phyloP scores from a whole-genome alignment of 352 stramenopile species.

The Pythium dissimile region DNA sequence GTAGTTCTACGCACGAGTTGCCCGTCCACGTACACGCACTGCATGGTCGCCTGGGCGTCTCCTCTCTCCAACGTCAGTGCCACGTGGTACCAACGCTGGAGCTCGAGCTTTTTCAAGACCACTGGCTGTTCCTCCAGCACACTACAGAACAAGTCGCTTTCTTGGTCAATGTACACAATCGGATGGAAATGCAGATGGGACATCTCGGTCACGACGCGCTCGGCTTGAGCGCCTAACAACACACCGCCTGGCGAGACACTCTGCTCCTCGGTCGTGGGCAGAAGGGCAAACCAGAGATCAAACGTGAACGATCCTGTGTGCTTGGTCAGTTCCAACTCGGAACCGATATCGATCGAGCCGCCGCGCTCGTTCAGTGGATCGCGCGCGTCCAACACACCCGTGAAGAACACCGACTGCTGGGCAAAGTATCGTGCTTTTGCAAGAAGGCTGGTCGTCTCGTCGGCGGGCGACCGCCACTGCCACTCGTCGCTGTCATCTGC shows the following conservation, averaged over 20 bases:
- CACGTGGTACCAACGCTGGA: conserved; percentile 60
- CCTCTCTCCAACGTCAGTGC: conserved; percentile 35
- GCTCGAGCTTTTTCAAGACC: neutral
- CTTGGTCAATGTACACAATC: conserved; percentile 33
- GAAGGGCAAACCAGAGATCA: conserved; percentile 34
- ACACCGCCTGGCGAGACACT: conserved; percentile 13
- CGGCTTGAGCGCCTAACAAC: conserved; percentile 21
- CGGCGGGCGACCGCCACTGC: no score
- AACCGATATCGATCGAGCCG: neutral
- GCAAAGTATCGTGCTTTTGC: no score
- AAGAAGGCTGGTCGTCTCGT: no score
- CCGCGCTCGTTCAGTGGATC: neutral
- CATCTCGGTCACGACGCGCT: neutral
- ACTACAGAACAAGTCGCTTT: conserved; percentile 33
- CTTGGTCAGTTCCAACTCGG: neutral
- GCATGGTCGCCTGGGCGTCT: neutral
- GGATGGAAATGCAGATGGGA: conserved; percentile 24
- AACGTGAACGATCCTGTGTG: conserved; percentile 17
- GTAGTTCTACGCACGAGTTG: conserved; percentile 27
- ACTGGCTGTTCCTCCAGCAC: conserved; percentile 18
- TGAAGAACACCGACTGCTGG: no score
- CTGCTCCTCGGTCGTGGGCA: neutral
- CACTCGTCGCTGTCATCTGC: no score
- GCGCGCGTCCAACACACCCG: no score
- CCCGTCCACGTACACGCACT: conserved; percentile 47